phyloP scores from a whole-genome alignment of 805 yeast genomes.

The Yarrowia sp. region DNA sequence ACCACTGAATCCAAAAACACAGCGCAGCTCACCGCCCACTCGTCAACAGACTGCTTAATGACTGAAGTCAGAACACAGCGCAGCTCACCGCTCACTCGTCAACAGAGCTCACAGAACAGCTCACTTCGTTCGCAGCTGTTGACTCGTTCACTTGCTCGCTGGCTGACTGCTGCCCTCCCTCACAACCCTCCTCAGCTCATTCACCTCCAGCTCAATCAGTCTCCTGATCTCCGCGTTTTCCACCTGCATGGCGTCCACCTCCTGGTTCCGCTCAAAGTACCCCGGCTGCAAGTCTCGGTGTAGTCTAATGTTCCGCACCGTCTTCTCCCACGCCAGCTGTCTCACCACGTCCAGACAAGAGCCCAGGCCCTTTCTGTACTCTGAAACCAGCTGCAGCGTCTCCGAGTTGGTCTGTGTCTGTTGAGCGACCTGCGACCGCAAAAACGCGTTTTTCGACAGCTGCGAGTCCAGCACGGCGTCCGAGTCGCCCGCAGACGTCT shows the following conservation, averaged over 20 bases:
- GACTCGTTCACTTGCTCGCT: too few relatives aligned
- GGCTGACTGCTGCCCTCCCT: background rate
- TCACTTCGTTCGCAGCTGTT: background rate
- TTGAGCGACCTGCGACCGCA: constrained; percentile 27
- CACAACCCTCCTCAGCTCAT: constrained; percentile 26
- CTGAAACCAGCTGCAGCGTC: constrained; percentile 27
- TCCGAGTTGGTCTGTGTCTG: constrained; percentile 28
- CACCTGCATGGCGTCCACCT: constrained; percentile 31
- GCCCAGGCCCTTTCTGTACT: constrained; percentile 29
- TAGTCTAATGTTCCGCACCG: constrained; percentile 29
- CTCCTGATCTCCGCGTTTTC: constrained; percentile 29
- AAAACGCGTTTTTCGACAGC: constrained; percentile 16
- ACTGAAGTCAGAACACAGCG: too few relatives aligned
- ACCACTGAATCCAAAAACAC: too few relatives aligned
- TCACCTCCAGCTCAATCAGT: constrained; percentile 30
- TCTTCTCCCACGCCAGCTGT: constrained; percentile 29
- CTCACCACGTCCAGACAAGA: constrained; percentile 31
- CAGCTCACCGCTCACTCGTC: background rate
- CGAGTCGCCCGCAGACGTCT: background rate
- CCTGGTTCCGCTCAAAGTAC: constrained; percentile 6
- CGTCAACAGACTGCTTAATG: too few relatives aligned
- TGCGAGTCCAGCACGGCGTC: background rate
- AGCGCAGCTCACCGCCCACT: too few relatives aligned
- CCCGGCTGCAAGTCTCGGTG: constrained; percentile 29
- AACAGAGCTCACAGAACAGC: background rate